phyloP scores from a whole-genome alignment of 169 alveolate species.

The Eimeria tenella region DNA sequence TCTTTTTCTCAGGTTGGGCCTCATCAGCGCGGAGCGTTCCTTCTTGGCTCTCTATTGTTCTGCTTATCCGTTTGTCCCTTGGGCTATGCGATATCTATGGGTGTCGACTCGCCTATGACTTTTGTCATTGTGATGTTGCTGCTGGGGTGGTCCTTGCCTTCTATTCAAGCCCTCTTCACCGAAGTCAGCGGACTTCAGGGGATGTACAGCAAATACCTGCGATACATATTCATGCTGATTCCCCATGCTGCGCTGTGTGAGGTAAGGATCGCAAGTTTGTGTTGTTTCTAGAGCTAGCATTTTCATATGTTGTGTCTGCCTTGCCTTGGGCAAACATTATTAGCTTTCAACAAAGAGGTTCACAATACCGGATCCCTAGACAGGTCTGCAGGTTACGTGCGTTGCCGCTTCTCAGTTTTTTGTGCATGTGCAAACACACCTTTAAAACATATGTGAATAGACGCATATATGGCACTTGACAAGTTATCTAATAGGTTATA shows the following conservation, averaged over 20 bases:
- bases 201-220: conserved; percentile 39
- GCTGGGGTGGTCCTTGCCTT: conserved; percentile 67
- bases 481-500: no score
- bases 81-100: conserved; percentile 67
- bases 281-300: no score
- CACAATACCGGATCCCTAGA: no score
- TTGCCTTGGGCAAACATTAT: no score
- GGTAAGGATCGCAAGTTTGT: background rate
- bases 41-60: conserved; percentile 50
- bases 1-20: conserved; percentile 45
- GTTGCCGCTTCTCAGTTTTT: no score
- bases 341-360: no score
- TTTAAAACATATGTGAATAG: no score
- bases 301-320: no score
- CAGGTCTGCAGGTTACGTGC: no score
- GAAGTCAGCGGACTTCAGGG: conserved; percentile 66
- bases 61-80: conserved; percentile 59
- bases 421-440: no score
- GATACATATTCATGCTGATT: conserved; percentile 41
- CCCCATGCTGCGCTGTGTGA: conserved; percentile 67
- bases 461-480: no score
- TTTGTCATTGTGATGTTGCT: conserved; percentile 65
- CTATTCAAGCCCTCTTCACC: conserved; percentile 61
- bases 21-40: conserved; percentile 55
- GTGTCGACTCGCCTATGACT: conserved; percentile 59